phyloP scores from a whole-genome alignment of 306 rosid species.

The Begonia loranthoides region DNA sequence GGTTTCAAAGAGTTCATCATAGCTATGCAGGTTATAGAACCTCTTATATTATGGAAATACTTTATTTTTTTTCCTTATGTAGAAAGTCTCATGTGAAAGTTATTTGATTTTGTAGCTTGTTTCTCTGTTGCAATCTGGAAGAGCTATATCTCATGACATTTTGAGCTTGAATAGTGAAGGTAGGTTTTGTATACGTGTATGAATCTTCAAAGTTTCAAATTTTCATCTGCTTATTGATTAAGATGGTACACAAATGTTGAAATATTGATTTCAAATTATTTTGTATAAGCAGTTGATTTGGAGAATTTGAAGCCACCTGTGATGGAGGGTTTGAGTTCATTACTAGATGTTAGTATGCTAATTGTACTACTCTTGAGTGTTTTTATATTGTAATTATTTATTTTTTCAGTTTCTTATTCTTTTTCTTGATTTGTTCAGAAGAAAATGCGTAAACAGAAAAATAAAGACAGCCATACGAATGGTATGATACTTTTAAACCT shows the following conservation, averaged over 20 bases:
- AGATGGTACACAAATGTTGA: too few species aligned
- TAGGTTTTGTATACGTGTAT: slow-evolving; percentile 8
- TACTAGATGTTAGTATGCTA: slow-evolving; percentile 34
- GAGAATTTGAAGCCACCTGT: slow-evolving; percentile 41
- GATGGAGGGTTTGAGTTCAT: slow-evolving; percentile 64
- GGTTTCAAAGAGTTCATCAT: slow-evolving; percentile 63
- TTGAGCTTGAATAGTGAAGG: slow-evolving; percentile 25
- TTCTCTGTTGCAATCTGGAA: slow-evolving; percentile 42
- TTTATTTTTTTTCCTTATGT: neutral
- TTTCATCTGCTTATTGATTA: neutral
- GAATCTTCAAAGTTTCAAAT: neutral
- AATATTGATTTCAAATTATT: neutral
- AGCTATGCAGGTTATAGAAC: slow-evolving; percentile 56
- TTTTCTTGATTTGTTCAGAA: neutral
- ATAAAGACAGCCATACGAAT: neutral
- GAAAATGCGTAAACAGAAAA: neutral
- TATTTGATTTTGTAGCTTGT: slow-evolving; percentile 19
- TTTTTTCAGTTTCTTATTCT: neutral
- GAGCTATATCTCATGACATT: slow-evolving; percentile 26
- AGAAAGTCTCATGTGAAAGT: neutral
- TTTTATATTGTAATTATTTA: neutral
- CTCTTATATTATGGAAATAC: neutral
- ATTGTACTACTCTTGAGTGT: neutral
- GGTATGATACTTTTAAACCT: neutral
- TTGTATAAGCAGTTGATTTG: slow-evolving; percentile 42